A percentile compares a stretch with the other conserved stretches of the same genome.
Evolutionary conservation across 345 rosid genomes (phyloP).

Genomic region (Murraya koenigii): DNA sequence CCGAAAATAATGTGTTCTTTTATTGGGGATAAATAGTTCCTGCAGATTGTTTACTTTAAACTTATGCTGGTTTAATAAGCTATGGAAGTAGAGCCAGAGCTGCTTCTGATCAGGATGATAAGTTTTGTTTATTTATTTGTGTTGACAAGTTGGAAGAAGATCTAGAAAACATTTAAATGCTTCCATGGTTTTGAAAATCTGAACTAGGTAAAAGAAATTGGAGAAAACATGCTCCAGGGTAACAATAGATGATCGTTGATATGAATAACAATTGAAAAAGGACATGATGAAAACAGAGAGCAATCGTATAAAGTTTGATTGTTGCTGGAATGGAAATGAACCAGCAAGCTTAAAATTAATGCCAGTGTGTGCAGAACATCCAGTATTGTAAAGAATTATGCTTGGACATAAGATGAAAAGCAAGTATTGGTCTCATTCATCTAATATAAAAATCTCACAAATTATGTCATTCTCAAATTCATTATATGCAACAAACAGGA

Average conservation of each 20-base stretch:
- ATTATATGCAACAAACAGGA: not conserved
- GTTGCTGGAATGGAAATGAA: not conserved
- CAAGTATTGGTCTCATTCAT: not conserved
- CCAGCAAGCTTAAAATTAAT: not conserved
- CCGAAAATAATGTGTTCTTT: not conserved
- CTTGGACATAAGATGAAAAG: not conserved
- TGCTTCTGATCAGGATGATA: slow-evolving; percentile 2
- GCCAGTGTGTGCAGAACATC: not conserved
- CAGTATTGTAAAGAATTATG: no score
- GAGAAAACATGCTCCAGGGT: not conserved
- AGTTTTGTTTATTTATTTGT: not conserved
- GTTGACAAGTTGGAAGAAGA: not conserved
- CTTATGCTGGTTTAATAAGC: not conserved
- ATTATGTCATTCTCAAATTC: not conserved
- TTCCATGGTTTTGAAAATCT: not conserved
- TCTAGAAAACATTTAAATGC: not conserved
- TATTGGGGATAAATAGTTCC: not conserved
- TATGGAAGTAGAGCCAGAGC: not conserved
- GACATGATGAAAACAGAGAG: not conserved
- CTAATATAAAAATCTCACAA: not conserved
- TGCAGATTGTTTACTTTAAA: not conserved
- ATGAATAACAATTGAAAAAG: no score
- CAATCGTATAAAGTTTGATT: not conserved
- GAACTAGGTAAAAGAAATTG: not conserved
- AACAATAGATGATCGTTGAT: not conserved